Percentiles rank a stretch among this genome's conserved stretches.
These are phyloP conservation scores for Aspergillus bridgeri DNA, from an alignment of 495 filamentous ascomycete genomes.

Conservation along the genomic window DNA sequence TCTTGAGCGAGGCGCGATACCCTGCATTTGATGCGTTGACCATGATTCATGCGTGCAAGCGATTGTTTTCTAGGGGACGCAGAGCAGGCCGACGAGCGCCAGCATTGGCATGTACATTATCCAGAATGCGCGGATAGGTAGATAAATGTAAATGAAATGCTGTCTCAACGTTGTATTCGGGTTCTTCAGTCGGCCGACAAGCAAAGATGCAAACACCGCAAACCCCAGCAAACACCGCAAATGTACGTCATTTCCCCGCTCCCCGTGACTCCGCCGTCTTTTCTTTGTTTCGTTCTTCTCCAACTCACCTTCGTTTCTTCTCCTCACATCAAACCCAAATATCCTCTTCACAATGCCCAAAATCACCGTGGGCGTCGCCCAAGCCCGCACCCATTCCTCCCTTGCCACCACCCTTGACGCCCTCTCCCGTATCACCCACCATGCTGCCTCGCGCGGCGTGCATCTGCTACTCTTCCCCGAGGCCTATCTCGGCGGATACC, in stretches of 20 bases:
- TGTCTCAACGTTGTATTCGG: background rate
- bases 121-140: background rate
- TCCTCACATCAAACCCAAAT: too few relatives aligned
- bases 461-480: conserved; percentile 88
- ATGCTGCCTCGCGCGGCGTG: conserved; percentile 45
- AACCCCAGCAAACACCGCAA: too few relatives aligned
- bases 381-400: conserved; percentile 66
- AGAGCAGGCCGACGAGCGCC: background rate
- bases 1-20: conserved; percentile 40
- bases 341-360: conserved; percentile 33
- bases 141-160: background rate
- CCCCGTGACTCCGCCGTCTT: background rate
- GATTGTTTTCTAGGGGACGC: background rate
- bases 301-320: background rate
- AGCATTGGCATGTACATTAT: conserved; percentile 3
- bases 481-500: conserved; percentile 91
- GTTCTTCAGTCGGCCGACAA: background rate
- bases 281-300: too few relatives aligned
- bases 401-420: conserved; percentile 62
- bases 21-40: conserved; percentile 20
- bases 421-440: conserved; percentile 53
- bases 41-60: background rate
- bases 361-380: conserved; percentile 73
- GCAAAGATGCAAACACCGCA: background rate
- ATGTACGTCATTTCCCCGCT: background rate